A percentile compares a stretch with the other conserved stretches of the same genome.
Evolutionary conservation across 139 green algal species (phyloP).

Genomic region (Coelastrella sp.): DNA sequence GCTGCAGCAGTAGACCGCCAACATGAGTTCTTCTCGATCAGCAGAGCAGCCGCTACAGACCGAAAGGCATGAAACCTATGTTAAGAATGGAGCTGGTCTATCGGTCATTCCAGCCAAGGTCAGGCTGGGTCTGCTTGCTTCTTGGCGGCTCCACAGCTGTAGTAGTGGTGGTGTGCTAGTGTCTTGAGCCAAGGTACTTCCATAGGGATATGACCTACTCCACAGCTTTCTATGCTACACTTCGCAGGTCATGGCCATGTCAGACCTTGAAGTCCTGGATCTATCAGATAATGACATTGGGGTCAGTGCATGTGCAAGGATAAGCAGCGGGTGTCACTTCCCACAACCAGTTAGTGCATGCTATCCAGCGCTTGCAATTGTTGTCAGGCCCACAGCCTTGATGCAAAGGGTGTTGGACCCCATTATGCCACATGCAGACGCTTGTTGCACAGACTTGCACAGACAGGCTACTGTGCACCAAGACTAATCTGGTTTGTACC

Average conservation of each 20-base stretch:
- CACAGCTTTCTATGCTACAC: neutral
- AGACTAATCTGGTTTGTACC: too few species aligned
- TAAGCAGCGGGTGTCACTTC: neutral
- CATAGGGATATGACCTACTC: neutral
- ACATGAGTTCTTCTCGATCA: neutral
- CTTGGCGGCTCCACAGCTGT: too few species aligned
- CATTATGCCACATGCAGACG: too few species aligned
- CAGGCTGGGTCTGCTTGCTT: neutral
- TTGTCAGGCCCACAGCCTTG: too few species aligned
- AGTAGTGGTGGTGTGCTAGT: neutral
- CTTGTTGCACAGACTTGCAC: too few species aligned
- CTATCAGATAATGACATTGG: conserved; percentile 45
- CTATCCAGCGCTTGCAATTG: too few species aligned
- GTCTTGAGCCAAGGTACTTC: too few species aligned
- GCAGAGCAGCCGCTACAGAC: conserved; percentile 2
- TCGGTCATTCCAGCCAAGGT: conserved; percentile 38
- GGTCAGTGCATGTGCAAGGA: neutral
- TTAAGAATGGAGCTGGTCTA: conserved; percentile 23
- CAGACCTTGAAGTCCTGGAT: conserved; percentile 37
- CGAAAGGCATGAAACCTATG: neutral
- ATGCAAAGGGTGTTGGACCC: too few species aligned
- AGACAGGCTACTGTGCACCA: too few species aligned
- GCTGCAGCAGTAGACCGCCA: too few species aligned
- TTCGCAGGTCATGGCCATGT: conserved; percentile 36
- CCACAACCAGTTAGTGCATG: too few species aligned